phyloP scores from a whole-genome alignment of 495 filamentous ascomycete species.

The Aspergillus steynii region DNA sequence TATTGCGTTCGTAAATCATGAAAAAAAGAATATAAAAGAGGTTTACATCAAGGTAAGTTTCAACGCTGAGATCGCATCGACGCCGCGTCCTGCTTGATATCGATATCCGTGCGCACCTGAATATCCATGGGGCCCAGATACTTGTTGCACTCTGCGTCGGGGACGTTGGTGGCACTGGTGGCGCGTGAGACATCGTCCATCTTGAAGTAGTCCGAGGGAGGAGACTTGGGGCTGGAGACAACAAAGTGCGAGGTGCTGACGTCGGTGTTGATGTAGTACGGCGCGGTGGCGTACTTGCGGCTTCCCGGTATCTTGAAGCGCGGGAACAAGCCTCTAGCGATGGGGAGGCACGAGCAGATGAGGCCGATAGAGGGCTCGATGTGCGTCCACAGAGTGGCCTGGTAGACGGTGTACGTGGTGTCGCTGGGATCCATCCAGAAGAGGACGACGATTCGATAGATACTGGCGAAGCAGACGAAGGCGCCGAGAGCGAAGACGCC shows the following conservation, averaged over 20 bases:
- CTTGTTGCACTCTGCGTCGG: neutral
- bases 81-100: constrained; percentile 14
- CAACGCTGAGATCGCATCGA: constrained; percentile 14
- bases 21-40: neutral
- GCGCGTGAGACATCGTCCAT: constrained; percentile 29
- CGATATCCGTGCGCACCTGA: constrained; percentile 29
- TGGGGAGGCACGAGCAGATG: constrained; percentile 58
- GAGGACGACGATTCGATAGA: constrained; percentile 57
- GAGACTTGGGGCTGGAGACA: constrained; percentile 27
- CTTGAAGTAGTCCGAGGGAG: constrained; percentile 32
- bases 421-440: constrained; percentile 50
- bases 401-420: constrained; percentile 49
- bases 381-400: constrained; percentile 58
- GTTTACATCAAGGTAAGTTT: neutral
- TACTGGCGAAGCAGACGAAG: constrained; percentile 49
- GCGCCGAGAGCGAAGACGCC: constrained; percentile 49
- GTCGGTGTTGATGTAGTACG: constrained; percentile 34
- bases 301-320: constrained; percentile 31
- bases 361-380: constrained; percentile 58
- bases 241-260: constrained; percentile 29
- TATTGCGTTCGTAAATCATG: too few species aligned
- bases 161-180: constrained; percentile 7
- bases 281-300: constrained; percentile 24
- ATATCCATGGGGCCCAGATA: constrained; percentile 28
- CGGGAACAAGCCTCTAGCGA: constrained; percentile 53